Base-by-base conservation (phyloP, 2,329 filamentous ascomycete species). In the Clonostachys sp. region DNA sequence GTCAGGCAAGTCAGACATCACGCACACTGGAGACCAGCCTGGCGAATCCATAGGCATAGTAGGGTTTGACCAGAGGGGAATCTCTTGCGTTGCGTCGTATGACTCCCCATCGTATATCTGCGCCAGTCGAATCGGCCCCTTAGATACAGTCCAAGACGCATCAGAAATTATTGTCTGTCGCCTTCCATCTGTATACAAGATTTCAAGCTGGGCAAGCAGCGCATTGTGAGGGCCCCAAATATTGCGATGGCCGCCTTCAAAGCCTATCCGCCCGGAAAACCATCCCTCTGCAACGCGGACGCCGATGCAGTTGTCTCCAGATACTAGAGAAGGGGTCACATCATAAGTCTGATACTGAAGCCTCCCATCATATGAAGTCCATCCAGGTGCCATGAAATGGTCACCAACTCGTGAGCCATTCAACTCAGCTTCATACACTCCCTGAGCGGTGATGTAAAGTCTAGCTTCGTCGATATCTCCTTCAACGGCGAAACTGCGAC, bases 281-380 rank as follows among this genome's bases (percentile, higher is more conserved):
- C 42, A 44, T 14, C 42, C 42, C 17, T 44, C 42, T 2, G 42
- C 42, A 16, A 35, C 30, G 20, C 42, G 18, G 14, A 44, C 42
- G n/a, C 42, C 42, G 33, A 44, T 33, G n/a, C 42, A 44, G 33
- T 44, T 44, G 33, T 14, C 13, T 13, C 42, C 42, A 9, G 30
- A 7, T 12, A 18, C 3, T n/a, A 44, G 9, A 3, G 20, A 13
- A 30, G 30, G 5, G 8, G 42, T 35, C 14, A 44, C 33, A 44
- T 44, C 42, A 17, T 44, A 44, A 16, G 42, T 35, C 42, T 44
- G 42, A 18, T 44, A 44, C n/a, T 44, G 42, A 14, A 44, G 20
- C 20, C 42, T 13, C 20, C 42, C 42, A 16, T 44, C 42, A 18
- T 44, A 44, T n/a, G 17, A 13, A 6, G 42, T 44, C 42, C 42